Evolutionary conservation across 2,329 filamentous ascomycete species (phyloP).

Genomic region (Penicillium janthinellum): DNA sequence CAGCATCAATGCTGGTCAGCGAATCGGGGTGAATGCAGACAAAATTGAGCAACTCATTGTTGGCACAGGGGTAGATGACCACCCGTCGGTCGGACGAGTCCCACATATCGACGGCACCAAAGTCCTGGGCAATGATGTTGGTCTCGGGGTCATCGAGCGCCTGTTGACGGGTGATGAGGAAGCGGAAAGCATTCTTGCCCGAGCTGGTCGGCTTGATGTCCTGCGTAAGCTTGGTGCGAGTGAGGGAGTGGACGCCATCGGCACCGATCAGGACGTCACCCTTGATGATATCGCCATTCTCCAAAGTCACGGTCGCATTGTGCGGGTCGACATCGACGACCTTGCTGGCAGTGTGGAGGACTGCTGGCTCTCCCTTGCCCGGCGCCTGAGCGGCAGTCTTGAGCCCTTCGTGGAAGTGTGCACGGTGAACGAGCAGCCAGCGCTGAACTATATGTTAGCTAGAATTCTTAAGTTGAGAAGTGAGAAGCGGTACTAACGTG

Average conservation of each 20-base stretch:
- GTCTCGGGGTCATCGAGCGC: slow-evolving; percentile 44
- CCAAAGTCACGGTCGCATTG: slow-evolving; percentile 48
- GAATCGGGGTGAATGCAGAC: slow-evolving; percentile 54
- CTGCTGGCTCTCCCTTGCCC: slow-evolving; percentile 41
- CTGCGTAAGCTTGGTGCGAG: slow-evolving; percentile 29
- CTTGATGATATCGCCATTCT: slow-evolving; percentile 46
- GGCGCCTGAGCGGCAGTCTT: slow-evolving; percentile 50
- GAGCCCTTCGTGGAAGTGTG: slow-evolving; percentile 55
- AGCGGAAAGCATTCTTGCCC: slow-evolving; percentile 61
- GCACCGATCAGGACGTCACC: slow-evolving; percentile 58
- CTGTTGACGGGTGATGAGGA: slow-evolving; percentile 53
- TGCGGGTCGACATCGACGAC: slow-evolving; percentile 49
- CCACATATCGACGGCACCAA: slow-evolving; percentile 49
- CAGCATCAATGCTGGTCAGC: slow-evolving; percentile 41
- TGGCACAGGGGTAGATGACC: slow-evolving; percentile 51
- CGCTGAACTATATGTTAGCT: slow-evolving; percentile 25
- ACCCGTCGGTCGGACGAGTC: slow-evolving; percentile 48
- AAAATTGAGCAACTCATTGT: slow-evolving; percentile 54
- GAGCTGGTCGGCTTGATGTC: slow-evolving; percentile 46
- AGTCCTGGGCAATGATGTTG: slow-evolving; percentile 39
- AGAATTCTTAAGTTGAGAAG: neutral
- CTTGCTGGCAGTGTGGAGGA: slow-evolving; percentile 48
- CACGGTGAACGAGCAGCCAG: slow-evolving; percentile 58
- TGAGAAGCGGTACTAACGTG: slow-evolving; percentile 24
- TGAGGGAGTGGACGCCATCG: slow-evolving; percentile 53